A percentile compares a stretch with the other conserved stretches of the same genome.
Evolutionary conservation across 225 moss, liverwort and hornwort species (phyloP).

Genomic region (Sphagnum tenellum): DNA sequence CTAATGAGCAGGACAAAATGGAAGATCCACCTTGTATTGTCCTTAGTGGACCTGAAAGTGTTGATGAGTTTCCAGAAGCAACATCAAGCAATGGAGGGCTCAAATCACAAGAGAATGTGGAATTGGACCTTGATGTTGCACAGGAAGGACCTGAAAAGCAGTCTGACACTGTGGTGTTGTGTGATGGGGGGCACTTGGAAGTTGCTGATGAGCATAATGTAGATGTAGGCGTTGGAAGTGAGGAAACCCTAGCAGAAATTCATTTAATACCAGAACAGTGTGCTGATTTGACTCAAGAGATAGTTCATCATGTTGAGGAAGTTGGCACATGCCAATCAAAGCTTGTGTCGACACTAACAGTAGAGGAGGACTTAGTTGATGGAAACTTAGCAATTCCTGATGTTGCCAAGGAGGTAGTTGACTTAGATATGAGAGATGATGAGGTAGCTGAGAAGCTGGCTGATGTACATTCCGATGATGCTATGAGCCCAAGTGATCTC

Average conservation of each 20-base stretch:
- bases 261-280: neutral
- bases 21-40: neutral
- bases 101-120: conserved; percentile 4
- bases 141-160: conserved; percentile 6
- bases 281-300: neutral
- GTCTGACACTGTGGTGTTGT: conserved; percentile 1
- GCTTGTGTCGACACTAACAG: too few relatives aligned
- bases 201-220: neutral
- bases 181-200: neutral
- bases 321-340: too few relatives aligned
- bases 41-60: too few relatives aligned
- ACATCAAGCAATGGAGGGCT: neutral
- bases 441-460: conserved; percentile 1
- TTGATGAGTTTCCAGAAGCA: too few relatives aligned
- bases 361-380: too few relatives aligned
- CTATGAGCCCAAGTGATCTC: neutral
- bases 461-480: neutral
- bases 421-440: conserved; percentile 3
- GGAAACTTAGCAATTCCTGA: too few relatives aligned
- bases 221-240: conserved; percentile 1
- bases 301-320: neutral
- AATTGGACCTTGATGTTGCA: conserved; percentile 9
- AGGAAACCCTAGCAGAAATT: neutral
- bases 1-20: conserved; percentile 6
- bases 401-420: neutral